Conservation (phyloP, 768 basidiomycete genomes). For the Calocera cornea region DNA sequence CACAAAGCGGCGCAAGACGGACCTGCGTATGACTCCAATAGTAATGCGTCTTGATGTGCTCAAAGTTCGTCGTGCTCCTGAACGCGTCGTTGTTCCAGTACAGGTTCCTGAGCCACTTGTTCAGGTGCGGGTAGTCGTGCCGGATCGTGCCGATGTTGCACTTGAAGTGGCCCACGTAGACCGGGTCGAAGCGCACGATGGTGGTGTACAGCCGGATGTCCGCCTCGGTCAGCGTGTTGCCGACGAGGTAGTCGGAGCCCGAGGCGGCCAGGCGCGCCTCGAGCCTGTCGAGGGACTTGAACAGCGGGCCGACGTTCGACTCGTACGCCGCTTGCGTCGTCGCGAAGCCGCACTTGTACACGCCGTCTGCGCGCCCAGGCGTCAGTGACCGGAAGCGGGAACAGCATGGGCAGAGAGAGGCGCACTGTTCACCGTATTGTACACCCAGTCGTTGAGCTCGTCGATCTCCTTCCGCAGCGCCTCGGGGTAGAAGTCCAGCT, state of each 20-base stretch:
- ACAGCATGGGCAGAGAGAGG: neutral
- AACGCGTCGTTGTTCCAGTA: slow-evolving; percentile 90
- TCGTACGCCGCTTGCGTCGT: slow-evolving; percentile 33
- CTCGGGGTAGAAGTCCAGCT: slow-evolving; percentile 30
- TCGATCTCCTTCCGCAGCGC: slow-evolving; percentile 30
- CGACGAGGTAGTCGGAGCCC: slow-evolving; percentile 29
- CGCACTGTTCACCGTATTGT: slow-evolving; percentile 20
- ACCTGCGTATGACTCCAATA: slow-evolving; percentile 5
- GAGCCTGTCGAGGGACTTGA: slow-evolving; percentile 25
- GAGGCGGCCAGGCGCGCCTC: slow-evolving; percentile 25
- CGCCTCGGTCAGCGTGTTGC: slow-evolving; percentile 31
- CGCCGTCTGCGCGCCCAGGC: neutral
- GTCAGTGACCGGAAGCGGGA: neutral
- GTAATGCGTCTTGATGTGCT: slow-evolving; percentile 71
- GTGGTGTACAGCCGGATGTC: slow-evolving; percentile 21
- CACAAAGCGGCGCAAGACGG: neutral
- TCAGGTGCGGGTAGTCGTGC: neutral
- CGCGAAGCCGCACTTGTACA: slow-evolving; percentile 33
- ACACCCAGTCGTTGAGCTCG: slow-evolving; percentile 28
- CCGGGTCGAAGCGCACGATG: neutral
- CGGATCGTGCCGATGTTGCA: slow-evolving; percentile 4
- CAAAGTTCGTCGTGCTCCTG: slow-evolving; percentile 73
- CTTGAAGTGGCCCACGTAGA: neutral
- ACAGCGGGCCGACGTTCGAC: slow-evolving; percentile 24
- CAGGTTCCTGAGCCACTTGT: slow-evolving; percentile 58